A percentile compares a stretch with the other conserved stretches of the same genome.
phyloP scores from a whole-genome alignment of 768 basidiomycete genomes.

The Suillus subluteus region DNA sequence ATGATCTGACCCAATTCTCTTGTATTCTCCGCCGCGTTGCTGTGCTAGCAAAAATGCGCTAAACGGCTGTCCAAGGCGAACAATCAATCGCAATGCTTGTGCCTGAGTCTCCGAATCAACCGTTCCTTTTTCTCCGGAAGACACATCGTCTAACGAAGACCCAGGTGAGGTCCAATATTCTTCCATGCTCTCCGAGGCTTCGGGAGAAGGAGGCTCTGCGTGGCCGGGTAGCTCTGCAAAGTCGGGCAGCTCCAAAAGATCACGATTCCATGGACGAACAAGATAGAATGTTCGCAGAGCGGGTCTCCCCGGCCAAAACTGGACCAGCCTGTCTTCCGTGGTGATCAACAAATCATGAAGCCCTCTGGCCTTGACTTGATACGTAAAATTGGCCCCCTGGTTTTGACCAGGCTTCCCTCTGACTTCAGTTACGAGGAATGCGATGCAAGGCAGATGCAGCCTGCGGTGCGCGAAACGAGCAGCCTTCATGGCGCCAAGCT shows the following conservation, averaged over 20 bases:
- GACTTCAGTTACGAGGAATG: background rate
- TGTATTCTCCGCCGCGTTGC: background rate
- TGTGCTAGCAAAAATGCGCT: constrained; percentile 1
- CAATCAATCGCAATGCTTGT: background rate
- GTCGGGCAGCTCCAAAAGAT: background rate
- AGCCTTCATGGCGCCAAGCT: background rate
- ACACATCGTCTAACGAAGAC: background rate
- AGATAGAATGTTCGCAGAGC: background rate
- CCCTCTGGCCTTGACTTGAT: background rate
- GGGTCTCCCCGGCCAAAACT: background rate
- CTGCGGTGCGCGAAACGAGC: background rate
- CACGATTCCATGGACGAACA: background rate
- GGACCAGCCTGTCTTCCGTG: background rate
- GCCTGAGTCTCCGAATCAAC: background rate
- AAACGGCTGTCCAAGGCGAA: background rate
- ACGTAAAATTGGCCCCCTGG: background rate
- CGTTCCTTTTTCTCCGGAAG: background rate
- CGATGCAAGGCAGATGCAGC: background rate
- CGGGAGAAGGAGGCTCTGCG: background rate
- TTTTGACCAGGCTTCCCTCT: background rate
- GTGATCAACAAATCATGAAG: background rate
- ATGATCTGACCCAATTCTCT: background rate
- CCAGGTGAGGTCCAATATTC: background rate
- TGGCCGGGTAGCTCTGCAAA: background rate
- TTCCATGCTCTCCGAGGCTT: background rate